A percentile compares a stretch with the other conserved stretches of the same genome.
These are phyloP conservation scores for Coffea humblotiana DNA, from an alignment of 305 asterid genomes.

Conservation along the genomic window DNA sequence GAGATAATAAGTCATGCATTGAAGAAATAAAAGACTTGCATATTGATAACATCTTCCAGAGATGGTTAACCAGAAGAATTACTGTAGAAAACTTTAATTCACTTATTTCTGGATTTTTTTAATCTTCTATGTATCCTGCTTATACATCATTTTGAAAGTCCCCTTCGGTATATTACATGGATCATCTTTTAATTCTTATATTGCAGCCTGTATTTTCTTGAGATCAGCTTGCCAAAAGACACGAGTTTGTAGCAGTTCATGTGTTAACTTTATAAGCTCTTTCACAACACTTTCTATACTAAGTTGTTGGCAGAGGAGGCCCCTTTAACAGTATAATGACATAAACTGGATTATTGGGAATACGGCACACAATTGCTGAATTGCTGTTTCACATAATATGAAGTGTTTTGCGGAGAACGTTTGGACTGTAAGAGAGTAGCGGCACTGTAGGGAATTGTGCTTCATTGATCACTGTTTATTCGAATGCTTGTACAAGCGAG, in stretches of 20 bases:
- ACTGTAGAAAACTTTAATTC: not conserved
- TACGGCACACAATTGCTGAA: not conserved
- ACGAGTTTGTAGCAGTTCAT: constrained; percentile 53
- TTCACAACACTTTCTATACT: no score
- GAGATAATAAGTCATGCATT: not conserved
- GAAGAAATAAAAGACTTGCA: not conserved
- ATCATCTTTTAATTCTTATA: not conserved
- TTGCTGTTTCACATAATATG: not conserved
- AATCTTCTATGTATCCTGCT: not conserved
- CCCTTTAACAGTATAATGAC: not conserved
- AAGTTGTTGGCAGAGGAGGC: not conserved
- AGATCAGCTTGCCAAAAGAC: constrained; percentile 78
- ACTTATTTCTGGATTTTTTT: no score
- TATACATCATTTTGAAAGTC: not conserved
- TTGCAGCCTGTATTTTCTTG: constrained; percentile 87
- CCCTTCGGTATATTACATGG: not conserved
- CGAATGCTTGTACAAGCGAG: no score
- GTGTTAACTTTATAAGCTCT: not conserved
- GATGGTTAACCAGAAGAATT: not conserved
- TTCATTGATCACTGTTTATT: not conserved
- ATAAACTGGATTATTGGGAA: not conserved
- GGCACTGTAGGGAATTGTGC: not conserved
- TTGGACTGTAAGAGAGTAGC: not conserved
- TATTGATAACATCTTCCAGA: not conserved
- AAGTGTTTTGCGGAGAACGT: no score